Percentiles rank a stretch among this genome's conserved stretches.
phyloP scores from a whole-genome alignment of 2,329 filamentous ascomycete species.

The Septoria linicola region DNA sequence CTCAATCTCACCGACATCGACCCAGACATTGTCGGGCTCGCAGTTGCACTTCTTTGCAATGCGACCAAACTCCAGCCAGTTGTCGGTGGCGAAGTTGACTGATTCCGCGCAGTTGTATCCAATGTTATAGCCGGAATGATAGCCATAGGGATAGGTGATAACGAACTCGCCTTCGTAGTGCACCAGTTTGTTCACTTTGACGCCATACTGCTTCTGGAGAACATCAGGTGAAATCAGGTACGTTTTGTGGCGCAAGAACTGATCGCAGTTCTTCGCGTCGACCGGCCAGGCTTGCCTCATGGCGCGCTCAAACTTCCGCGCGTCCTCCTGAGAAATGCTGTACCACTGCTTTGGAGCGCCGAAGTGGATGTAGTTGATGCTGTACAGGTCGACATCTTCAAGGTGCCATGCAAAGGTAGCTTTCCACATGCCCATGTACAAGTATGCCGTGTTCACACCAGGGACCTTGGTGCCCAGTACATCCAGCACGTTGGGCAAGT shows the following conservation, averaged over 20 bases:
- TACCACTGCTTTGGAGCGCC: conserved; percentile 99
- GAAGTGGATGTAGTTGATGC: conserved; percentile 99
- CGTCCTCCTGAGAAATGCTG: conserved; percentile 94
- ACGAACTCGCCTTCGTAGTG: conserved; percentile 97
- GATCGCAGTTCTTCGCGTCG: conserved; percentile 91
- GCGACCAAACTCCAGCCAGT: conserved; percentile 91
- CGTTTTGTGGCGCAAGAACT: conserved; percentile 95
- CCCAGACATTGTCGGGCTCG: conserved; percentile 96
- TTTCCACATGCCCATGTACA: conserved; percentile 99
- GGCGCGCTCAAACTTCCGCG: conserved; percentile 84
- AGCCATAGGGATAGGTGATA: conserved; percentile 97
- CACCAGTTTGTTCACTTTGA: conserved; percentile 93
- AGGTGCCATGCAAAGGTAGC: conserved; percentile 99
- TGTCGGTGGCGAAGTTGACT: conserved; percentile 94
- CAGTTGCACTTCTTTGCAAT: conserved; percentile 97
- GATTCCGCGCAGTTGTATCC: conserved; percentile 99
- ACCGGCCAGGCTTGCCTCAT: conserved; percentile 95
- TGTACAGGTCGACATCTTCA: conserved; percentile 97
- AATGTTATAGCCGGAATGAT: conserved; percentile 96
- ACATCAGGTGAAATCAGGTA: conserved; percentile 92
- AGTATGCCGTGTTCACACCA: conserved; percentile 95
- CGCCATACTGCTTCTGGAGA: conserved; percentile 82
- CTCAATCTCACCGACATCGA: conserved; percentile 93
- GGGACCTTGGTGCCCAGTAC: conserved; percentile 93
- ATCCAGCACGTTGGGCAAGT: conserved; percentile 88